Conservation (phyloP, 495 filamentous ascomycete species). For the Lasiosphaeria hispida region DNA sequence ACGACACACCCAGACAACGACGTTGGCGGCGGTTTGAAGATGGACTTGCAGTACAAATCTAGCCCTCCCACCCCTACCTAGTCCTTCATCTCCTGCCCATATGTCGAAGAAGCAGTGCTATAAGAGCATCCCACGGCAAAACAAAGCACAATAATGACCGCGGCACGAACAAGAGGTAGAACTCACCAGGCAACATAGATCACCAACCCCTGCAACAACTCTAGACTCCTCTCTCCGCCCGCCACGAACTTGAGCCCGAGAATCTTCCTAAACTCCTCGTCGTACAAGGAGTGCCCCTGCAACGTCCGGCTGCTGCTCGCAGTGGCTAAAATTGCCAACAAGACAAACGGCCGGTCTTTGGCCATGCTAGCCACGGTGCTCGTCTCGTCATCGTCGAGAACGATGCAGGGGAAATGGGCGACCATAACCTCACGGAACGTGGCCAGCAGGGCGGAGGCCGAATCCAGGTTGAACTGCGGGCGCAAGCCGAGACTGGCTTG, state of each 20-base stretch:
- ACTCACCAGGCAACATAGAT: slow-evolving; percentile 48
- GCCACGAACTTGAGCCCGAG: slow-evolving; percentile 49
- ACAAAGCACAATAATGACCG: background rate
- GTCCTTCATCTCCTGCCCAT: too few species aligned
- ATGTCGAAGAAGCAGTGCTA: too few species aligned
- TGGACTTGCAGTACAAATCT: too few species aligned
- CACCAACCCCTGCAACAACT: slow-evolving; percentile 44
- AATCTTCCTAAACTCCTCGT: slow-evolving; percentile 50
- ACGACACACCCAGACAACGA: too few species aligned
- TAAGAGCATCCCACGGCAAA: background rate
- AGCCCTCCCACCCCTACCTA: too few species aligned
- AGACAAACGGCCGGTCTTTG: slow-evolving; percentile 38
- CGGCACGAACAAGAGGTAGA: background rate
- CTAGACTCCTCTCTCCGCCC: slow-evolving; percentile 44
- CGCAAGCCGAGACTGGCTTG: slow-evolving; percentile 34
- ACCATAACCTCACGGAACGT: slow-evolving; percentile 39
- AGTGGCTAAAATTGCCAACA: slow-evolving; percentile 45
- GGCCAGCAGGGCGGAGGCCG: slow-evolving; percentile 38
- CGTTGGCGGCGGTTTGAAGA: too few species aligned
- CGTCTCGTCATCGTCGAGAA: slow-evolving; percentile 26
- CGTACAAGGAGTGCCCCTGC: slow-evolving; percentile 47
- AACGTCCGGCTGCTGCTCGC: slow-evolving; percentile 41
- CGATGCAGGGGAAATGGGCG: slow-evolving; percentile 38
- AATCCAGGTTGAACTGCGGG: slow-evolving; percentile 50
- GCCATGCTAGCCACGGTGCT: slow-evolving; percentile 37